Conservation (phyloP, 2,329 filamentous ascomycete genomes). For the Aspergillus sp. region DNA sequence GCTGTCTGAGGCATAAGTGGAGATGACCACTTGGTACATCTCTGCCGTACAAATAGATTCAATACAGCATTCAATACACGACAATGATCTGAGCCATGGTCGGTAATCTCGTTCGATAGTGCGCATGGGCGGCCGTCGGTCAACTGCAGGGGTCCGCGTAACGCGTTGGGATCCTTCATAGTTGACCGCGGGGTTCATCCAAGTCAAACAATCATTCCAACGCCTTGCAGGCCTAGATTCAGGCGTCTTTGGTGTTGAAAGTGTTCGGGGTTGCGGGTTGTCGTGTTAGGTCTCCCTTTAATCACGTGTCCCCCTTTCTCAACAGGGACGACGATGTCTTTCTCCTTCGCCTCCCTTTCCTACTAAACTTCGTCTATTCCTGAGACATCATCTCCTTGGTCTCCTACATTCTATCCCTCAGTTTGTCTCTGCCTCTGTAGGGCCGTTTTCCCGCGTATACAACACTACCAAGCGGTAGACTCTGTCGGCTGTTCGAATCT, state of each 20-base stretch:
- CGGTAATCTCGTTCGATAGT: too few relatives aligned
- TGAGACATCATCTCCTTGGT: conserved; percentile 1
- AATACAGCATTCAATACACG: neutral
- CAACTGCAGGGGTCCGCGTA: too few relatives aligned
- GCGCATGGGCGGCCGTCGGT: too few relatives aligned
- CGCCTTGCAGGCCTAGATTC: too few relatives aligned
- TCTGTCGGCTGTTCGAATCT: neutral
- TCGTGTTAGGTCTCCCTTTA: neutral
- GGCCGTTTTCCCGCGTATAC: neutral
- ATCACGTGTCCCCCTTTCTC: conserved; percentile 12
- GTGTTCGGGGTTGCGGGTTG: neutral
- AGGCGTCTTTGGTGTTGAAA: too few relatives aligned
- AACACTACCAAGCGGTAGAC: neutral
- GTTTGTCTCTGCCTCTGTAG: neutral
- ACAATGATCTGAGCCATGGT: too few relatives aligned
- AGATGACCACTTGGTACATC: neutral
- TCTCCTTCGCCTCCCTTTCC: neutral
- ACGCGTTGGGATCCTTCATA: too few relatives aligned
- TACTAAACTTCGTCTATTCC: conserved; percentile 3
- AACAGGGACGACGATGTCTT: neutral
- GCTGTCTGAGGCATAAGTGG: neutral
- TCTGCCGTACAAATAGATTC: neutral
- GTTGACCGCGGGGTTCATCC: too few relatives aligned
- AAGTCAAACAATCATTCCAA: too few relatives aligned
- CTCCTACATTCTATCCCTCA: conserved; percentile 8